phyloP scores from a whole-genome alignment of 2,329 filamentous ascomycete genomes.

The Xenoacremonium recifei region DNA sequence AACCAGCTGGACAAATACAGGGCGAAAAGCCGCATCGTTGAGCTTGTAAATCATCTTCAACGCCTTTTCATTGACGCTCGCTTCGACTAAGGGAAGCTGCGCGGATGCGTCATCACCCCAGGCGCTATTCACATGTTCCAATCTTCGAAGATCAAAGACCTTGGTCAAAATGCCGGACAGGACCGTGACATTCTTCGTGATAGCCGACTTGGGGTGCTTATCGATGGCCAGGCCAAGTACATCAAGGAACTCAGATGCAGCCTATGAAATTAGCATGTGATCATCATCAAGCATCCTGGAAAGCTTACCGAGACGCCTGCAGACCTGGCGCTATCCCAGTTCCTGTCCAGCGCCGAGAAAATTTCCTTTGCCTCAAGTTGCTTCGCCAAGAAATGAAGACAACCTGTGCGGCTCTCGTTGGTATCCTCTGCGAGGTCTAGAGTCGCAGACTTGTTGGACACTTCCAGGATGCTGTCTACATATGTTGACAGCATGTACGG shows the following conservation, averaged over 20 bases:
- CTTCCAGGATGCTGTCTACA: constrained; percentile 67
- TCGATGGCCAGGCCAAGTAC: constrained; percentile 71
- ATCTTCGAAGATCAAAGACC: constrained; percentile 64
- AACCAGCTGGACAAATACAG: constrained; percentile 82
- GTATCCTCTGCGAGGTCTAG: constrained; percentile 60
- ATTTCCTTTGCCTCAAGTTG: constrained; percentile 76
- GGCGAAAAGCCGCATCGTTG: constrained; percentile 90
- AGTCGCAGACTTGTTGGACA: constrained; percentile 71
- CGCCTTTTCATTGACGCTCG: constrained; percentile 64
- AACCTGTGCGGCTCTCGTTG: constrained; percentile 64
- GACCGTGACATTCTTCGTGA: constrained; percentile 71
- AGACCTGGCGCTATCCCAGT: constrained; percentile 65
- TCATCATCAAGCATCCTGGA: background rate
- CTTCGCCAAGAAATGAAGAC: constrained; percentile 72
- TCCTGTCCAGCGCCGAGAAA: constrained; percentile 69
- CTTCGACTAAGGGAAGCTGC: constrained; percentile 60
- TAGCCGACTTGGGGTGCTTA: constrained; percentile 71
- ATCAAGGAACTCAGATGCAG: constrained; percentile 66
- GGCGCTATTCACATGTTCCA: constrained; percentile 48
- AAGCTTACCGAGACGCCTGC: constrained; percentile 60
- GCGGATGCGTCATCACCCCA: constrained; percentile 42
- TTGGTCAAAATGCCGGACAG: constrained; percentile 66
- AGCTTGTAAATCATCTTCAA: constrained; percentile 95
- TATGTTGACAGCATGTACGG: constrained; percentile 87
- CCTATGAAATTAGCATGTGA: constrained; percentile 45